phyloP scores from a whole-genome alignment of 176 grass and related monocot genomes.

The Hsuehochloa calcarea region DNA sequence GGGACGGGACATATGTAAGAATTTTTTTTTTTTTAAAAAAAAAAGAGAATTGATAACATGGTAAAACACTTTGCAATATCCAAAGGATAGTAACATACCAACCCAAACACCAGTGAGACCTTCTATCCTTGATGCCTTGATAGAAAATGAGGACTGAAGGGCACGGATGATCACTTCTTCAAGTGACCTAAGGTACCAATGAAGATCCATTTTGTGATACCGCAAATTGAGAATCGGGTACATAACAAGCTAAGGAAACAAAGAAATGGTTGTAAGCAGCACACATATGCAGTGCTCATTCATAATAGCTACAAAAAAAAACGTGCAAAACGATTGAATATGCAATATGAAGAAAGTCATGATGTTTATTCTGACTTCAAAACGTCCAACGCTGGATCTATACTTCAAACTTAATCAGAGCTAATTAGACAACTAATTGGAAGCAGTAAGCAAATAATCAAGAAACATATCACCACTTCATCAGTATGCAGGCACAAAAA shows the following conservation, averaged over 20 bases:
- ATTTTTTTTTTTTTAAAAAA: too few relatives aligned
- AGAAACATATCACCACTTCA: background rate
- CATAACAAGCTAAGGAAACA: constrained; percentile 67
- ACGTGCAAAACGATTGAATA: background rate
- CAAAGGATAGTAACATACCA: constrained; percentile 49
- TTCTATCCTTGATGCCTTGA: constrained; percentile 57
- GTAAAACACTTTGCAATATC: background rate
- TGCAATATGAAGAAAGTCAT: background rate
- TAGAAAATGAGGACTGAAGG: constrained; percentile 66
- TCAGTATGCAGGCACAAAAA: background rate
- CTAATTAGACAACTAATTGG: background rate
- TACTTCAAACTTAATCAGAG: background rate
- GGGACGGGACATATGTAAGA: background rate
- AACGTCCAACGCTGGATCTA: background rate
- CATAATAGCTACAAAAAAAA: background rate
- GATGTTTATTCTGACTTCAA: background rate
- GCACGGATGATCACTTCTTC: constrained; percentile 74
- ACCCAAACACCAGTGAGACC: constrained; percentile 84
- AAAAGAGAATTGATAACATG: constrained; percentile 10
- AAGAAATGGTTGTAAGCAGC: constrained; percentile 9
- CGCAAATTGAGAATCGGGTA: constrained; percentile 86
- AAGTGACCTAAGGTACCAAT: constrained; percentile 85
- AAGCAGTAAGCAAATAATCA: background rate
- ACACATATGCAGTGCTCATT: background rate
- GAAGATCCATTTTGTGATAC: constrained; percentile 69